These are phyloP conservation scores for Stachybotrys chlorohalonatus DNA, from an alignment of 2,329 filamentous ascomycete genomes.

Conservation along the genomic window DNA sequence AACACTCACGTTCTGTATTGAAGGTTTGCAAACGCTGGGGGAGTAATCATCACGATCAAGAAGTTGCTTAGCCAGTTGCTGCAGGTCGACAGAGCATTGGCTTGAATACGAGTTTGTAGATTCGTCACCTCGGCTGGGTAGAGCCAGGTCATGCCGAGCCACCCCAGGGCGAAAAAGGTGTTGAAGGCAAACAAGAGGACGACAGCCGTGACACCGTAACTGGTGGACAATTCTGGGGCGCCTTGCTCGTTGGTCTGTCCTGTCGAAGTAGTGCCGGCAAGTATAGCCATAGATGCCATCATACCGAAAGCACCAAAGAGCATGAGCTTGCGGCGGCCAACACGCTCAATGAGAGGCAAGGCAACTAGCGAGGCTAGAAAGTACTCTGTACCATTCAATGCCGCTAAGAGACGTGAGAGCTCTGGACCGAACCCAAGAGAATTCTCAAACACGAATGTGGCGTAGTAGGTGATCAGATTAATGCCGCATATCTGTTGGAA, in stretches of 20 bases:
- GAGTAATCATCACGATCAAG: conserved; percentile 64
- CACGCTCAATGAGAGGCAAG: conserved; percentile 35
- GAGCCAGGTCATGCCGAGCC: conserved; percentile 52
- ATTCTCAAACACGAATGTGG: conserved; percentile 21
- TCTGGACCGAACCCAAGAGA: conserved; percentile 35
- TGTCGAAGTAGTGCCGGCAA: conserved; percentile 22
- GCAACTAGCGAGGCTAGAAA: conserved; percentile 28
- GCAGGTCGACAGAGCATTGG: conserved; percentile 47
- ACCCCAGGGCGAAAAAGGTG: conserved; percentile 45
- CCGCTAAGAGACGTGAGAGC: conserved; percentile 43
- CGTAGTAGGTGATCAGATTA: conserved; percentile 21
- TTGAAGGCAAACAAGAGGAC: conserved; percentile 54
- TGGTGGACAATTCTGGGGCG: conserved; percentile 14
- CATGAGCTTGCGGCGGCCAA: conserved; percentile 54
- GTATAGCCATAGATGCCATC: conserved; percentile 54
- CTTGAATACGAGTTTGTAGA: conserved; percentile 44
- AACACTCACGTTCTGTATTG: conserved; percentile 38
- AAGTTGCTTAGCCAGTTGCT: conserved; percentile 62
- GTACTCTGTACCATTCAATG: conserved; percentile 38
- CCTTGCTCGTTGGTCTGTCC: conserved; percentile 19
- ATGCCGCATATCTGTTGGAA: conserved; percentile 19
- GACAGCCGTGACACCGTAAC: conserved; percentile 19
- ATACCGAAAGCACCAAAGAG: conserved; percentile 55
- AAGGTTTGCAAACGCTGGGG: conserved; percentile 55
- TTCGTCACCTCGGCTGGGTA: conserved; percentile 54